Conservation (phyloP, 176 grass and related monocot genomes). For the Coix lacrymajobi region DNA sequence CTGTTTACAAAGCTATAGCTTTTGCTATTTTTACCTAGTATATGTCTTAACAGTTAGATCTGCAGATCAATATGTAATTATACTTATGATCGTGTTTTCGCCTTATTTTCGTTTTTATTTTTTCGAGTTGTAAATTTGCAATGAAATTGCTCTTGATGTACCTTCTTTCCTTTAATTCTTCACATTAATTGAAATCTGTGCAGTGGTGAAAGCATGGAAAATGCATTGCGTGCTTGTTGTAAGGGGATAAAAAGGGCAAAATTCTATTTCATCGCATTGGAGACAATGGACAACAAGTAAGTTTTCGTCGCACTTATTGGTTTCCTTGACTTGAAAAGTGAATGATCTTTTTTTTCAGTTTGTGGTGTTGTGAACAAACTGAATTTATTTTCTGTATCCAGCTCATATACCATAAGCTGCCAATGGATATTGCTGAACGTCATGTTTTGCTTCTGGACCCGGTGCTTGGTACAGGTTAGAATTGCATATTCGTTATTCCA, state of each 20-base stretch:
- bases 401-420: conserved; percentile 92
- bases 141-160: neutral
- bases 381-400: conserved; percentile 29
- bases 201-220: conserved; percentile 99
- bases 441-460: conserved; percentile 98
- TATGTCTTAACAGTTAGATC: neutral
- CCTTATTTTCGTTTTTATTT: neutral
- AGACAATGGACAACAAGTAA: conserved; percentile 87
- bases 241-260: conserved; percentile 98
- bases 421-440: conserved; percentile 90
- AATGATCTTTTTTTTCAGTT: conserved; percentile 5
- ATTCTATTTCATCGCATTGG: conserved; percentile 91
- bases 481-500: neutral
- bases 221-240: conserved; percentile 86
- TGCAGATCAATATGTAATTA: neutral
- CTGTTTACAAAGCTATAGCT: conserved; percentile 5
- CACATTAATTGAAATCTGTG: conserved; percentile 13
- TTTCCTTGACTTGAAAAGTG: neutral
- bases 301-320: neutral
- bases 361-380: neutral
- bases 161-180: neutral
- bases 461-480: conserved; percentile 89
- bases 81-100: neutral
- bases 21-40: neutral
- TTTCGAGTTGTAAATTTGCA: neutral